These are phyloP conservation scores for Zasmidium cellare DNA, from an alignment of 2,329 filamentous ascomycete species.

Conservation along the genomic window DNA sequence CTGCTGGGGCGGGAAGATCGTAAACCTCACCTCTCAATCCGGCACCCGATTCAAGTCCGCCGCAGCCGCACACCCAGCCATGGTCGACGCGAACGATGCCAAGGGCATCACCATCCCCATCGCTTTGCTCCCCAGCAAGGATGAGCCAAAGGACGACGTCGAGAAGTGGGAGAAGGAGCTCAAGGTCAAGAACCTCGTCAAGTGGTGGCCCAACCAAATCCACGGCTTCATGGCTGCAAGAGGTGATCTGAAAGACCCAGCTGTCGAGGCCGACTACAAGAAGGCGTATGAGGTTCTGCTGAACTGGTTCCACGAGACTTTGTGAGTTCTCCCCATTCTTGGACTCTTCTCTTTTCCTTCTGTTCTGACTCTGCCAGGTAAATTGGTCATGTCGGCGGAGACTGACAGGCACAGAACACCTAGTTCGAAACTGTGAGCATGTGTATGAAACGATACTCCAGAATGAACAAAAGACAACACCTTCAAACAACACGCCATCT, in stretches of 20 bases:
- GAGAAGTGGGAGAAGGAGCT: slow-evolving; percentile 50
- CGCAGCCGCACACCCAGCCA: slow-evolving; percentile 59
- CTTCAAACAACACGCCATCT: no score
- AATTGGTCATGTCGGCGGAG: background rate
- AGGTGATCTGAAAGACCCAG: slow-evolving; percentile 46
- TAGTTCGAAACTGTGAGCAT: slow-evolving; percentile 1
- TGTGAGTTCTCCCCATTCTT: slow-evolving; percentile 42
- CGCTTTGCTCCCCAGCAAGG: slow-evolving; percentile 57
- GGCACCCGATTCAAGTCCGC: slow-evolving; percentile 59
- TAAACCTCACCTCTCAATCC: slow-evolving; percentile 53
- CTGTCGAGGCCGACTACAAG: slow-evolving; percentile 53
- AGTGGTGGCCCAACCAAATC: slow-evolving; percentile 51
- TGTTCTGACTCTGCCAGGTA: slow-evolving; percentile 1
- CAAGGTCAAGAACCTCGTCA: slow-evolving; percentile 48
- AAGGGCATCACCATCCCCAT: slow-evolving; percentile 57
- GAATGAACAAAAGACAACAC: background rate
- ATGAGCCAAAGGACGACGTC: slow-evolving; percentile 56
- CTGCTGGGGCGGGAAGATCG: slow-evolving; percentile 61
- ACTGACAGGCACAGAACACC: slow-evolving; percentile 4
- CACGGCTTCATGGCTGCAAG: slow-evolving; percentile 35
- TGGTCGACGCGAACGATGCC: slow-evolving; percentile 61
- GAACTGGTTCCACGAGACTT: slow-evolving; percentile 54
- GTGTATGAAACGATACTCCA: background rate
- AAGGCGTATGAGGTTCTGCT: slow-evolving; percentile 51
- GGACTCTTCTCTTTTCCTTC: background rate